phyloP scores from a whole-genome alignment of 257 asterid genomes.

The Paulownia fortunei region DNA sequence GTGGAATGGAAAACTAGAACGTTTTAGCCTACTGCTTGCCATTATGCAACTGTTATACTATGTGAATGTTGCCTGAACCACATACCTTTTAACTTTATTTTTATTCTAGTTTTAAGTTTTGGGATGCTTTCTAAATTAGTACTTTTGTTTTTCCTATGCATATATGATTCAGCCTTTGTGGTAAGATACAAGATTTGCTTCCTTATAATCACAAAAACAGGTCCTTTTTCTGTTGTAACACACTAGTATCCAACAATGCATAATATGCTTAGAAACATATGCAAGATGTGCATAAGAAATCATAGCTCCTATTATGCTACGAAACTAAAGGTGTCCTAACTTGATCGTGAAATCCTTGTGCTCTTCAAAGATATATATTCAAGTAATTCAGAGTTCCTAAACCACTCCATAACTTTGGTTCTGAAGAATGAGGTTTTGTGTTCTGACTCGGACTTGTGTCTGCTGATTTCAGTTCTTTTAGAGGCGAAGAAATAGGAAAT shows the following conservation, averaged over 20 bases:
- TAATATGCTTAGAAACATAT: not conserved
- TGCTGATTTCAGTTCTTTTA: conserved; percentile 56
- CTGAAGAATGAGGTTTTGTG: not conserved
- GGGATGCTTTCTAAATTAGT: not conserved
- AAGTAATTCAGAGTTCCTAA: not conserved
- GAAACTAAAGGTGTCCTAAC: not conserved
- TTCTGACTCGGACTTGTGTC: conserved; percentile 24
- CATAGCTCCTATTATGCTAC: not conserved
- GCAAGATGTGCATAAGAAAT: not conserved
- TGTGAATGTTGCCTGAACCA: not conserved
- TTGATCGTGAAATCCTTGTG: not conserved
- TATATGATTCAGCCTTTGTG: not conserved
- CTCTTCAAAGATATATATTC: not conserved
- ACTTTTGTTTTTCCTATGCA: not conserved
- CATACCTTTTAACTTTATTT: not conserved
- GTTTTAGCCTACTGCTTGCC: not conserved
- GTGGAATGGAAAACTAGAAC: not conserved
- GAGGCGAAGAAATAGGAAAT: conserved; percentile 66
- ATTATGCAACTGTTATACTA: not conserved
- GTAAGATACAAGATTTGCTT: not conserved
- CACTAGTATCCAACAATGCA: not conserved
- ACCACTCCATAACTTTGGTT: not conserved
- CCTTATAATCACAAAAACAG: not conserved
- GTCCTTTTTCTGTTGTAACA: not conserved
- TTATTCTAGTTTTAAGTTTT: not conserved